Evolutionary conservation across 768 basidiomycete species (phyloP), one percentile per base, ranked within the genome.

Genomic region (Myochromella boudieri): DNA sequence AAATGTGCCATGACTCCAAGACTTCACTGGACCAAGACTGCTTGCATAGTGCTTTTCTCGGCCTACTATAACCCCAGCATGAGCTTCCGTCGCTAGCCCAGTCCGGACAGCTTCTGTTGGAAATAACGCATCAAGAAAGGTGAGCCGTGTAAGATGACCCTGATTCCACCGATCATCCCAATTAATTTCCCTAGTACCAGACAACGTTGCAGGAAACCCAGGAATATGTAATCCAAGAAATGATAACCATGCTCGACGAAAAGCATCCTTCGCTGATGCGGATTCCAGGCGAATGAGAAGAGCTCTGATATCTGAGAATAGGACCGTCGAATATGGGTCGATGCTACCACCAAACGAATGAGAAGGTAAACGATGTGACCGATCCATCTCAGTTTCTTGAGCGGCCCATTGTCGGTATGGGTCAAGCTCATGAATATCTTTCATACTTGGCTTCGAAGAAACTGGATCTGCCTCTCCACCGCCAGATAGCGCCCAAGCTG

Each of bases 121-220:
- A 54, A 88, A 84, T 22, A 89, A 65, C 1, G 68, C 59, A 24
- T 74, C 62, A 36, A 91, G 65, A 28, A 68, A 74, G 0, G 70
- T 42, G 14, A 65, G 60, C n/a, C 68, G 70, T 14, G 66, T 65
- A 11, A 89, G 62, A 53, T 78, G 68, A 12, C 66, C 68, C 54
- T 67, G 60, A 45, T 70, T 73, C 87, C 87, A 91, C 44, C 83
- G 72, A 58, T 90, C 88, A 62, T 90, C 86, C 72, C 76, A 76
- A 44, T 75, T 69, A 26, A 66, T 51, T 14, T 66, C 58, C 4
- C 29, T 46, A 3, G 56, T 37, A 8, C 37, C 37, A 2, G 70
- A 67, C 36, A 81, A 54, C 2, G 71, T 71, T 17, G 65, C 53
- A 20, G 71, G 58, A 56, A 90, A 75, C 1, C 85, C 87, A 32